Base-by-base conservation (phyloP, 805 yeast species). In the Saccharomycopsis amapae region DNA sequence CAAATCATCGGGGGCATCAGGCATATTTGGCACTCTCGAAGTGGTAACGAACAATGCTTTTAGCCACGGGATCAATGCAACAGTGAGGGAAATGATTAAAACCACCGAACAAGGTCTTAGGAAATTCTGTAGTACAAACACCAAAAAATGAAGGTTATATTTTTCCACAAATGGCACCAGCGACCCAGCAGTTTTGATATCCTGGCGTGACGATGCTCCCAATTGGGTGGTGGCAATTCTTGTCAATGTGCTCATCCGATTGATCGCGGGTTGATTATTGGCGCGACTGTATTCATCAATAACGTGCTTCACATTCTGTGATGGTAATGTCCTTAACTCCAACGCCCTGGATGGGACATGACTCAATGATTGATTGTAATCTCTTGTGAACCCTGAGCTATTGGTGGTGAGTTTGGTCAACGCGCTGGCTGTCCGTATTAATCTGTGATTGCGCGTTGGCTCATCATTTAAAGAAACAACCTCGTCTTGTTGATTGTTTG, bases 11-110 rank as follows among this genome's bases (percentile, higher is more conserved):
- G 97, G 97, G 0, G 97, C 97, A 42, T 73, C 56, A 5, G 75
- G 82, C 24, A 88, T 71, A 17, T 65, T 66, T 18, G 55, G 54
- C 7, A 68, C 71, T 37, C 64, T 65, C 22, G 63, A 58, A 18
- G 76, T 75, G 1, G 56, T 53, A 7, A 79, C 81, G 58, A 85
- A 86, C 15, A 83, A 66, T 0, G 87, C 81, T 50, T 81, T 78
- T 2, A 84, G 65, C 74, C 96, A 90, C 1, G 96, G 96, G n/a
- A 90, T 71, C 84, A 90, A 79, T 3, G 90, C 75, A 20, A 86
- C 68, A 1, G 73, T 66, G 22, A 89, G 64, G 1, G 90, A 72
- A 0, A 79, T 41, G 5, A 89, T 66, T n/a, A 87, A 71, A 0
- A 88, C 69, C 3, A 84, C 51, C 0, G 95, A 82, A 12, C 80